Evolutionary conservation across 768 basidiomycete species (phyloP), one percentile per base, ranked within the genome.

Genomic region (Russula lepida): DNA sequence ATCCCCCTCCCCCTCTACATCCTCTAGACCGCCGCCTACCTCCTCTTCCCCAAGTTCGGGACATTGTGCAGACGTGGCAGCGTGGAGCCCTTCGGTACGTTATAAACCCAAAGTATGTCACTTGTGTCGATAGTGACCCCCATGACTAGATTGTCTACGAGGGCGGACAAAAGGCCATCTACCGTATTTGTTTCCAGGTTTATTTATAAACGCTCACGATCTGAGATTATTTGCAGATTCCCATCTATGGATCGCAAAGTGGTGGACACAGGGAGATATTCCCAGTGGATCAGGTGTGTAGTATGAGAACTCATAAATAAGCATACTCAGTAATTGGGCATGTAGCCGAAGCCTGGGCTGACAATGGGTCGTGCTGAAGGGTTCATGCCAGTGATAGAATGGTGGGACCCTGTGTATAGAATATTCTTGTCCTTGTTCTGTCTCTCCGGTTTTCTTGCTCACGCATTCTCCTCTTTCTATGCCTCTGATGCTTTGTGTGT

Each of bases 241-340:
- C 4, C 75, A 82, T 62, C 73, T 84, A 35, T 85, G 83, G 83
- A 80, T 78, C 19, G 82, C 81, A 19, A 74, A 79, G 69, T 85
- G 84, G 83, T 84, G 83, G 84, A 83, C 83, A 6, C 72, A 81
- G 65, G 78, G 73, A 27, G 83, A 86, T 61, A 77, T 72, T 47
- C 84, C 83, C 15, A 82, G 82, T 62, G 78, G 77, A 6, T 54
- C 75, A 54, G 78, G 80, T 80, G 63, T 58, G 77, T 71, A 35
- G 48, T 13, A 49, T 32, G 35, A 5, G 15, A 37, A 33, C 12
- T 58, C 25, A 41, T 43, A 33, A 28, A 39, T 33, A 28, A 17
- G 9, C 6, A 11, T 49, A 67, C 27, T 43, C 54, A 54, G 25
- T 25, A 37, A 48, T 59, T 60, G 4, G 12, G 59, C n/a, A 28